A percentile compares a stretch with the other conserved stretches of the same genome.
Conservation (phyloP, 495 filamentous ascomycete genomes). For the Aspergillus panamensis region DNA sequence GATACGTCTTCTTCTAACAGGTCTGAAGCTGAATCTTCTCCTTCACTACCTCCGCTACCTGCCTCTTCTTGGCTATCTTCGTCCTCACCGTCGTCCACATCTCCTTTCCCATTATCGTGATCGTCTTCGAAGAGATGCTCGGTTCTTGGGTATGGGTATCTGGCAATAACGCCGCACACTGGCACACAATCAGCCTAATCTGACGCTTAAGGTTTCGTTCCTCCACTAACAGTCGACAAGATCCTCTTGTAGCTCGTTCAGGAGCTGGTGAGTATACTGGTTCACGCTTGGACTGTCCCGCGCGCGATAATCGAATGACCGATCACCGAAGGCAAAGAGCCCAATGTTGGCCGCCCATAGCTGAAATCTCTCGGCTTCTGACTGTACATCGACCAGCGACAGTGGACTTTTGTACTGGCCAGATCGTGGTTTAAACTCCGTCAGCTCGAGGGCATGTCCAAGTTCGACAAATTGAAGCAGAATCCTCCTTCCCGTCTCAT, state of each 20-base stretch:
- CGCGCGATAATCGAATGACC: neutral
- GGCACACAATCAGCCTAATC: neutral
- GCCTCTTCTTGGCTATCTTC: no score
- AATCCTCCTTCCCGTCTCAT: neutral
- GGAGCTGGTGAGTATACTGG: neutral
- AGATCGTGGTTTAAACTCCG: neutral
- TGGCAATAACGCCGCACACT: neutral
- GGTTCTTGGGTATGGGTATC: neutral
- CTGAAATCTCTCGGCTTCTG: conserved; percentile 2
- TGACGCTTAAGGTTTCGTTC: neutral
- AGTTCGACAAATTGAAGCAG: neutral
- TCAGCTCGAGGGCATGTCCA: neutral
- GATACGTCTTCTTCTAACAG: neutral
- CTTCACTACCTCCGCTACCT: neutral
- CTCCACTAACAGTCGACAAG: neutral
- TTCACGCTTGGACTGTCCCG: neutral
- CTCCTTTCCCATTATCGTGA: neutral
- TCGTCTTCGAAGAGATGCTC: no score
- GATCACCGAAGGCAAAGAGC: neutral
- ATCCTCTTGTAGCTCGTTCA: neutral
- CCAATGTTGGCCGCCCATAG: conserved; percentile 7
- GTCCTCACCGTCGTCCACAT: neutral
- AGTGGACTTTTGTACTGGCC: neutral
- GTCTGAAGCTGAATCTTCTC: neutral
- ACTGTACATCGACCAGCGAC: neutral